A percentile compares a stretch with the other conserved stretches of the same genome.
phyloP scores from a whole-genome alignment of 306 rosid species.

The Dryas alaskensis region DNA sequence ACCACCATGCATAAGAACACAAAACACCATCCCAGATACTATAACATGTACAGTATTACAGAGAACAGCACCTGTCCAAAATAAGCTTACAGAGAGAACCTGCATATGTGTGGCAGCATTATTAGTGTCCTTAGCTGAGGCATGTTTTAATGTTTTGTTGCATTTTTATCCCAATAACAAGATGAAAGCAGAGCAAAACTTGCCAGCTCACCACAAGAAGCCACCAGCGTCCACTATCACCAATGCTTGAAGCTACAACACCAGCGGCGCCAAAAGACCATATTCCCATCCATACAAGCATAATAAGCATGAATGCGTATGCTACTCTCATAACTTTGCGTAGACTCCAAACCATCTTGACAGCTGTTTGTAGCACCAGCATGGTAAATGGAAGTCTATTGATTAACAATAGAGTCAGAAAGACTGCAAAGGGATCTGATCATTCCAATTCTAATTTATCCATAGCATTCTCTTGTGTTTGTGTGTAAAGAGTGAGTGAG shows the following conservation, averaged over 20 bases:
- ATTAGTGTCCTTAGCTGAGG: slow-evolving; percentile 26
- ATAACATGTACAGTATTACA: slow-evolving; percentile 92
- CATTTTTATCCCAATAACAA: slow-evolving; percentile 28
- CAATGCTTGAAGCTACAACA: slow-evolving; percentile 92
- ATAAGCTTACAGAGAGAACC: slow-evolving; percentile 92
- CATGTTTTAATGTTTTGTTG: slow-evolving; percentile 14
- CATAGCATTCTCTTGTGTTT: not conserved
- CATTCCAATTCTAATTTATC: slow-evolving; percentile 7
- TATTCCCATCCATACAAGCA: slow-evolving; percentile 84
- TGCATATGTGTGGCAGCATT: slow-evolving; percentile 33
- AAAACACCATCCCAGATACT: slow-evolving; percentile 92
- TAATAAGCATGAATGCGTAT: slow-evolving; percentile 68
- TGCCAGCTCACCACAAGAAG: slow-evolving; percentile 99
- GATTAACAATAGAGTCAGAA: slow-evolving; percentile 34
- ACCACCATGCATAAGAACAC: slow-evolving; percentile 75
- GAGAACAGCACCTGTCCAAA: slow-evolving; percentile 96
- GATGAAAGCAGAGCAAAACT: slow-evolving; percentile 71
- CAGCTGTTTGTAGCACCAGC: slow-evolving; percentile 90
- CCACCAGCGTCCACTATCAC: slow-evolving; percentile 97
- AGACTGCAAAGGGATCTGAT: slow-evolving; percentile 22
- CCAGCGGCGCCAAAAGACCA: slow-evolving; percentile 99
- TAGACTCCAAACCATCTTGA: slow-evolving; percentile 87
- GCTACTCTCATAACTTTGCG: slow-evolving; percentile 82
- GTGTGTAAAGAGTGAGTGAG: not conserved
- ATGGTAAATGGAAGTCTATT: slow-evolving; percentile 91